Evolutionary conservation across 1,284 basidiomycete species (phyloP).

Genomic region (Cutaneotrichosporon sp.): DNA sequence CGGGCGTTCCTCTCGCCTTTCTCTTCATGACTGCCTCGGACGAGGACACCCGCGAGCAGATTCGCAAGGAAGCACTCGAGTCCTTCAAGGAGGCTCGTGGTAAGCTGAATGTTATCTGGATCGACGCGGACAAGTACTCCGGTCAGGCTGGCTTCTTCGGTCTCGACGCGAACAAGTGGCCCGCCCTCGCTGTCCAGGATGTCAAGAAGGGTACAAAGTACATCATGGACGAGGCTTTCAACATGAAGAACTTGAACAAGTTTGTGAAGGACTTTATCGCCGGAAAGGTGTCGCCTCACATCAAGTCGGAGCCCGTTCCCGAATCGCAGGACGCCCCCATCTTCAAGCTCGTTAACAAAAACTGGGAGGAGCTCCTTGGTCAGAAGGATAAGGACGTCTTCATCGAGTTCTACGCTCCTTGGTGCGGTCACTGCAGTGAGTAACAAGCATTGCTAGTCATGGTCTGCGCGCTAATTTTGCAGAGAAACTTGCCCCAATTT

Average conservation of each 20-base stretch:
- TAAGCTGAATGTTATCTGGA: constrained; percentile 96
- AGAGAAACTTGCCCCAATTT: constrained; percentile 77
- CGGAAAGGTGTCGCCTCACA: constrained; percentile 70
- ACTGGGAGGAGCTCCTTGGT: constrained; percentile 79
- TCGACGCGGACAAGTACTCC: constrained; percentile 89
- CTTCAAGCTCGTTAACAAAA: constrained; percentile 77
- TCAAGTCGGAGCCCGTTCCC: constrained; percentile 90
- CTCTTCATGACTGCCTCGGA: constrained; percentile 82
- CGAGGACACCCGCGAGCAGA: constrained; percentile 54
- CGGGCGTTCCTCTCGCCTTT: constrained; percentile 85
- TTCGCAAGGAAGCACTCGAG: constrained; percentile 66
- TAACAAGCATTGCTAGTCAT: constrained; percentile 1
- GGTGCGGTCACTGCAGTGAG: constrained; percentile 58
- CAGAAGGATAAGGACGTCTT: constrained; percentile 92
- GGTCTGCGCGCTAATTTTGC: background rate
- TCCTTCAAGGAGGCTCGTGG: constrained; percentile 75
- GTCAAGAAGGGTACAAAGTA: constrained; percentile 79
- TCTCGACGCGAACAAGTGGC: constrained; percentile 74
- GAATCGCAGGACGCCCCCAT: constrained; percentile 76
- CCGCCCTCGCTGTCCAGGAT: constrained; percentile 89
- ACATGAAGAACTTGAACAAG: constrained; percentile 48
- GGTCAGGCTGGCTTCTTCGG: constrained; percentile 96
- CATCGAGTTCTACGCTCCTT: constrained; percentile 93
- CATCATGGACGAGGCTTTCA: constrained; percentile 63
- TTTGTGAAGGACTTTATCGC: constrained; percentile 65